These are phyloP conservation scores for Solanum sparsipilum DNA, from an alignment of 257 asterid genomes.

Conservation along the genomic window DNA sequence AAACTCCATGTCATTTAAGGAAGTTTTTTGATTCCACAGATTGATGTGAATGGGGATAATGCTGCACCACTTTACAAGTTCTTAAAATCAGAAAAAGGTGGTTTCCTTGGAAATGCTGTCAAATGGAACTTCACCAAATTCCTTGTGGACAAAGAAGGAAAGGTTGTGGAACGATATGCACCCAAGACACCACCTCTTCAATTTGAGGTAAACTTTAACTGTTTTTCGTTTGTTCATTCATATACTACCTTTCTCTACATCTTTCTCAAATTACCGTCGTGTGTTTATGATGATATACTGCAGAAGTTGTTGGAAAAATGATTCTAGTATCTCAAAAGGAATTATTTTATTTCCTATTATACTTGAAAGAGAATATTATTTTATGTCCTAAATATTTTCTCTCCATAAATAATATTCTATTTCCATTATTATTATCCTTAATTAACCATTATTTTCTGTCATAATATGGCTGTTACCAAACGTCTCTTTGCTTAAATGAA, in stretches of 20 bases:
- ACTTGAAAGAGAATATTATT: too few relatives aligned
- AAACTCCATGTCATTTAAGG: neutral
- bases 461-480: too few relatives aligned
- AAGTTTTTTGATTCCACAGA: conserved; percentile 14
- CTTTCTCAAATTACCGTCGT: neutral
- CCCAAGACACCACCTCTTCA: conserved; percentile 68
- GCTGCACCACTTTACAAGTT: conserved; percentile 66
- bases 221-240: neutral
- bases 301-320: neutral
- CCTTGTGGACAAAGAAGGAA: conserved; percentile 65
- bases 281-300: neutral
- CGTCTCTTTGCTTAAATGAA: too few relatives aligned
- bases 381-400: too few relatives aligned
- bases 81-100: conserved; percentile 64
- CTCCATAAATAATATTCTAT: too few relatives aligned
- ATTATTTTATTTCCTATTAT: too few relatives aligned
- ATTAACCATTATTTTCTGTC: too few relatives aligned
- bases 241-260: neutral
- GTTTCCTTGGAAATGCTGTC: conserved; percentile 49
- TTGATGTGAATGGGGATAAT: conserved; percentile 73
- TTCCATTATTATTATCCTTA: too few relatives aligned
- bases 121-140: conserved; percentile 91
- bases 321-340: too few relatives aligned
- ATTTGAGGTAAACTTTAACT: conserved; percentile 39
- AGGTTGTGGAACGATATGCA: conserved; percentile 58